phyloP scores from a whole-genome alignment of 257 asterid genomes.

The Capsicum pubescens region DNA sequence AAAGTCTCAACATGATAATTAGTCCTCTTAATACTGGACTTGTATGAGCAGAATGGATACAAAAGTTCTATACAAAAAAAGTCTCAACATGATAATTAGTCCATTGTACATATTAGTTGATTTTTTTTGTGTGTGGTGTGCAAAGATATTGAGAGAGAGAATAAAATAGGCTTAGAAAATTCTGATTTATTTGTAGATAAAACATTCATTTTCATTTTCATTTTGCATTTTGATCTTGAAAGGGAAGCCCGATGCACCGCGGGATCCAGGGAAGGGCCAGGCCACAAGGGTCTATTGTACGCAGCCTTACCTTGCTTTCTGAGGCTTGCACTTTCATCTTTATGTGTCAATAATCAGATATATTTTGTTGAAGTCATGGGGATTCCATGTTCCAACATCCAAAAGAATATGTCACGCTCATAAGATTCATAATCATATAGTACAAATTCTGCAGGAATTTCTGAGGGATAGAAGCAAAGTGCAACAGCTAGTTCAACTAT shows the following conservation, averaged over 20 bases:
- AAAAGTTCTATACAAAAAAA: neutral
- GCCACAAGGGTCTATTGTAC: too few relatives aligned
- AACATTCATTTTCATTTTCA: neutral
- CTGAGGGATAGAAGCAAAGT: constrained; percentile 88
- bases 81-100: too few relatives aligned
- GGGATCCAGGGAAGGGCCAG: too few relatives aligned
- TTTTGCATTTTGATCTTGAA: neutral
- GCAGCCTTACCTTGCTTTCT: too few relatives aligned
- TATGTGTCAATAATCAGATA: neutral
- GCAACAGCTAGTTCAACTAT: constrained; percentile 64
- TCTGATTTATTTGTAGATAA: neutral
- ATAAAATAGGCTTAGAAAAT: neutral
- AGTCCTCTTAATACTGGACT: neutral
- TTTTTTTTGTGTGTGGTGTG: neutral
- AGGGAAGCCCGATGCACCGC: too few relatives aligned
- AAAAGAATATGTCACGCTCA: neutral
- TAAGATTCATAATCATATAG: constrained; percentile 13
- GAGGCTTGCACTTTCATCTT: neutral
- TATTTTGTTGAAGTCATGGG: neutral
- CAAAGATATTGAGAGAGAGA: neutral
- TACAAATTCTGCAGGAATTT: constrained; percentile 60
- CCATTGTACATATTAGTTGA: too few relatives aligned
- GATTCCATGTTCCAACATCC: neutral
- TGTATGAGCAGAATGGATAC: constrained; percentile 1
- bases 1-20: neutral